Evolutionary conservation across 2,329 filamentous ascomycete genomes (phyloP), one percentile per base, ranked within the genome.

Genomic region (Fragosphaeria purpurea): DNA sequence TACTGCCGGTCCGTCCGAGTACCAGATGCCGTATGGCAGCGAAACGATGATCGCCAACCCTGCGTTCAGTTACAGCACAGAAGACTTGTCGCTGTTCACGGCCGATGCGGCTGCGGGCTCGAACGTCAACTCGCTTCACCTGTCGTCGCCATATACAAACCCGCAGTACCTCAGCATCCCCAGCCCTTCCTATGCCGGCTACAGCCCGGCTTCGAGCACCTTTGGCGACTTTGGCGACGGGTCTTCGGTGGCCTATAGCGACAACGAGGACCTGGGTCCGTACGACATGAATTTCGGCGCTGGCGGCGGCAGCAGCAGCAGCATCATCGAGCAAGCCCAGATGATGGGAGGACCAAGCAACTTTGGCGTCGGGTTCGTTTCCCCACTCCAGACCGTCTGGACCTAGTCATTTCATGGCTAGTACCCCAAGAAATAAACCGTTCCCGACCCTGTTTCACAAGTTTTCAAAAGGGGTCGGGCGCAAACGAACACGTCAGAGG

Each of bases 61-160:
- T 12, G 69, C 75, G 31, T 82, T 83, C 64, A 81, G 72, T 66
- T 83, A 82, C 70, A 82, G 79, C 63, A 73, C 77, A 48, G 80
- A 83, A 62, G 76, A 80, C 56, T 68, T 83, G 62, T 76, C 78
- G 33, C 68, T 78, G 58, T 67, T 81, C 59, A 71, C 72, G 54
- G 67, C 71, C 7, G 70, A 76, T 51, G 46, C 46, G 13, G 42
- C 70, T 13, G 70, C 71, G 10, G 65, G 65, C 43, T 71, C 67
- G 43, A 71, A 74, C 42, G 68, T 75, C 58, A 81, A 74, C 62
- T 76, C 78, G 12, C 61, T 80, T 60, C 69, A 72, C 57, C 67
- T 82, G 48, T 76, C 77, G 35, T 82, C 76, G 37, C 74, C 77
- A 1, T 80, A 72, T 55, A 63, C 68, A 47, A 68, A 68, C 56